These are phyloP conservation scores for Lepidopterella palustris DNA, from an alignment of 495 filamentous ascomycete genomes.

Conservation along the genomic window DNA sequence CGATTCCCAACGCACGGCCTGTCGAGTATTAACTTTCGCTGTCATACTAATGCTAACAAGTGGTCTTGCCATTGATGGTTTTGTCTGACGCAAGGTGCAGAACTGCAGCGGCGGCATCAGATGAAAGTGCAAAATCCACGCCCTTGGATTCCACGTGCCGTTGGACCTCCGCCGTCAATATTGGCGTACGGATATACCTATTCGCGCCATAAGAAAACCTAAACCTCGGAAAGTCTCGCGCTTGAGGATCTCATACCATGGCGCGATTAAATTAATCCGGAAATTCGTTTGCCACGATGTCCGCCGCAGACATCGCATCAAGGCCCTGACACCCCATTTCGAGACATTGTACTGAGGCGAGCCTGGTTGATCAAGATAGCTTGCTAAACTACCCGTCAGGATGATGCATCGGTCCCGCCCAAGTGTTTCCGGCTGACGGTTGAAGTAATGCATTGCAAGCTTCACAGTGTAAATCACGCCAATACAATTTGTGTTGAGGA, in stretches of 20 bases:
- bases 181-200: neutral
- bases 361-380: slow-evolving; percentile 1
- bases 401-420: slow-evolving; percentile 2
- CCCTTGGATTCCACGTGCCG: neutral
- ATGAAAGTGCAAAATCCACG: neutral
- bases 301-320: slow-evolving; percentile 1
- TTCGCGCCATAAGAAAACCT: neutral
- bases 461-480: slow-evolving; percentile 3
- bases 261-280: neutral
- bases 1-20: neutral
- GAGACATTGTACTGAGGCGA: neutral
- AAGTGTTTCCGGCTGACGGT: neutral
- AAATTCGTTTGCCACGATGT: neutral
- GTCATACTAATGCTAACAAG: neutral
- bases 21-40: neutral
- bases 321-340: neutral
- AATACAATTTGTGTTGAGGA: slow-evolving; percentile 2
- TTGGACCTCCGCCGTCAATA: neutral
- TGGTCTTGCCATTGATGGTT: neutral
- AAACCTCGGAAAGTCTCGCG: neutral
- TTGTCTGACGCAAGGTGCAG: neutral
- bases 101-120: neutral
- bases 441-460: slow-evolving; percentile 9
- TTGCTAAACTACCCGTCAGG: slow-evolving; percentile 2
- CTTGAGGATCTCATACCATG: no score